Evolutionary conservation across 208 protist genomes (phyloP), one percentile per base, ranked within the genome.

Genomic region (Balamuthia mandrillaris): DNA sequence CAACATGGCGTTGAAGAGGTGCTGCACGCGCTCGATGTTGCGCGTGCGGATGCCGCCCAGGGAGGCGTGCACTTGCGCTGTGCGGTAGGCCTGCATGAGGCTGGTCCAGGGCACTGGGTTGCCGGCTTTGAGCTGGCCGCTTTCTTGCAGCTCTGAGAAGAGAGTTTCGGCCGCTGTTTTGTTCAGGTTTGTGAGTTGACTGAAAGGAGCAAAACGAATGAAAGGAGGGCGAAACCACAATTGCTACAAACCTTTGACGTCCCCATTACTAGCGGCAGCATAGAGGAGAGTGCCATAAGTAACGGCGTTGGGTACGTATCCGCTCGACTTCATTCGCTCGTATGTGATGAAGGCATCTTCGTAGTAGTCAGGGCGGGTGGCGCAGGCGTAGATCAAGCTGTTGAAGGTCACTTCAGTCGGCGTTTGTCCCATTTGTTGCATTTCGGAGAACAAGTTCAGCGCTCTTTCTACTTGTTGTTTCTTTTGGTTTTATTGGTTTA

Each of bases 381-480:
- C 66, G 37, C 66, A 77, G 18, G 66, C 66, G 29, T 54, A 27
- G 27, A 77, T 77, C 21, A 56, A 45, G 12, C 44, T 9, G 18
- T 77, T 77, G 44, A 56, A 77, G 21, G 66, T 77, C 29, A 77
- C 66, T 18, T 77, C 66, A 9, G 66, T 77, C 2, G 66, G 66
- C 14, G 29, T 24, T 27, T 56, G 7, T 18, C 54, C 44, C 44
- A 77, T 39, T 9, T 56, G 66, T 45, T 77, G 41, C 66, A 77
- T 77, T 33, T 77, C 66, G n/a, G 27, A 39, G 44, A 77, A 56
- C 44, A 77, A 3, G 16, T 77, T 77, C 6, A 18, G 42, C 27
- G 66, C 66, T 12, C 66, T 12, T 33, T 77, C 66, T 16, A 77
- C 66, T 52, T 77, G 42, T 14, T 18, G 44, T 54, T 77, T 77